These are phyloP conservation scores for Phaeomoniella chlamydospora DNA, from an alignment of 2,329 filamentous ascomycete genomes.

Conservation along the genomic window DNA sequence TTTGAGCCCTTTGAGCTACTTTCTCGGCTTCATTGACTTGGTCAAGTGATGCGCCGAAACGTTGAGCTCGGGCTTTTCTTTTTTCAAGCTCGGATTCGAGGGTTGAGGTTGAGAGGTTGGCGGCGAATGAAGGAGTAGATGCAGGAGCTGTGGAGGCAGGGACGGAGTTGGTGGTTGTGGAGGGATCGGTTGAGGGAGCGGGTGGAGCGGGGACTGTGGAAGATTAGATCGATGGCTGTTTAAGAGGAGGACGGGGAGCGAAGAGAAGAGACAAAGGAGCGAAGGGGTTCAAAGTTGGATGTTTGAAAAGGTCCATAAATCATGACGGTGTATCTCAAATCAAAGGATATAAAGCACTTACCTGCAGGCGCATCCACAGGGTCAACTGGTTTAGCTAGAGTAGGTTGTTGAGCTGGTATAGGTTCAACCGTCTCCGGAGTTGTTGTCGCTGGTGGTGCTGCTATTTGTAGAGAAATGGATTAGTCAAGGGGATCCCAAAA, in stretches of 20 bases:
- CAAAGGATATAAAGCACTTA: too few species aligned
- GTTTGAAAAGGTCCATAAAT: too few species aligned
- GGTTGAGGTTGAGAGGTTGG: constrained; percentile 26
- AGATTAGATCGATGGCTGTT: too few species aligned
- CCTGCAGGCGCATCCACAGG: not conserved
- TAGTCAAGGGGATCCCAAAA: too few species aligned
- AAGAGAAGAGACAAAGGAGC: too few species aligned
- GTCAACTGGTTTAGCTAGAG: not conserved
- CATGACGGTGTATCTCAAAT: too few species aligned
- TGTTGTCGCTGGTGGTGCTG: constrained; percentile 2
- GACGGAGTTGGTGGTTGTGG: constrained; percentile 7
- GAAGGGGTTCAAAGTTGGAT: too few species aligned
- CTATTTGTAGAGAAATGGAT: too few species aligned
- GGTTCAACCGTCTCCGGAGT: constrained; percentile 4
- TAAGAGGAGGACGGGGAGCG: not conserved
- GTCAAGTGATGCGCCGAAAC: constrained; percentile 26
- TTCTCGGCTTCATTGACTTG: constrained; percentile 27
- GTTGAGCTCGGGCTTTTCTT: constrained; percentile 32
- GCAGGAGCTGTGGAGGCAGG: constrained; percentile 5
- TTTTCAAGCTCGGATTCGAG: constrained; percentile 31
- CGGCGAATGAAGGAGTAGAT: constrained; percentile 17
- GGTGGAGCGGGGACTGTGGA: constrained; percentile 5
- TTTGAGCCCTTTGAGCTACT: constrained; percentile 29
- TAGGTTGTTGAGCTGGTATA: not conserved
- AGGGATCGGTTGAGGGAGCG: constrained; percentile 6